Evolutionary conservation across 2,329 filamentous ascomycete species (phyloP).

Genomic region (Sordariomycetes sp.): DNA sequence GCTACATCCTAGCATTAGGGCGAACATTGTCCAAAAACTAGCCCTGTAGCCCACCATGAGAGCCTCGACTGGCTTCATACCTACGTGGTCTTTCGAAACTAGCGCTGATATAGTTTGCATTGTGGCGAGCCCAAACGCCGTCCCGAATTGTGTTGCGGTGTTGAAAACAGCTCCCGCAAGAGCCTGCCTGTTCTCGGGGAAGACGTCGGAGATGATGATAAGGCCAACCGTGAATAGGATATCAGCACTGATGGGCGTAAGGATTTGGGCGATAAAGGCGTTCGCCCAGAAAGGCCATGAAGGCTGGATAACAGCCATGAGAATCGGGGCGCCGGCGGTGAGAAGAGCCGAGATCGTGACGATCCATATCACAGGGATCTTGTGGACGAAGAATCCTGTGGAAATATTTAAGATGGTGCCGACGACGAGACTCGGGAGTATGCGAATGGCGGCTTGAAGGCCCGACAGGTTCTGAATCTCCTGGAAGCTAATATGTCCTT

Average conservation of each 20-base stretch:
- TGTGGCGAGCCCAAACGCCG: conserved; percentile 34
- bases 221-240: conserved; percentile 47
- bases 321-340: conserved; percentile 34
- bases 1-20: conserved; percentile 29
- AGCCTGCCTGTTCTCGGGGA: conserved; percentile 46
- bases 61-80: conserved; percentile 14
- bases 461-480: conserved; percentile 35
- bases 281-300: conserved; percentile 41
- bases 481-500: no score
- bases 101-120: conserved; percentile 32
- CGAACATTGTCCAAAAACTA: conserved; percentile 41
- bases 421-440: conserved; percentile 34
- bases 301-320: conserved; percentile 44
- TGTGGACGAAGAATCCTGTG: conserved; percentile 34
- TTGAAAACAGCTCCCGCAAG: conserved; percentile 55
- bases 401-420: conserved; percentile 31
- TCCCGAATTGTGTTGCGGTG: conserved; percentile 46
- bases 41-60: conserved; percentile 39
- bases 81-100: conserved; percentile 23
- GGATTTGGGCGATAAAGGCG: conserved; percentile 31
- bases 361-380: conserved; percentile 27
- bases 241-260: conserved; percentile 32
- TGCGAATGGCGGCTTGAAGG: conserved; percentile 32
- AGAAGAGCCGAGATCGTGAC: conserved; percentile 29
- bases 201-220: conserved; percentile 43